Evolutionary conservation across 2,329 filamentous ascomycete genomes (phyloP), one percentile per base, ranked within the genome.

Genomic region (Atkinsonella hypoxylon): DNA sequence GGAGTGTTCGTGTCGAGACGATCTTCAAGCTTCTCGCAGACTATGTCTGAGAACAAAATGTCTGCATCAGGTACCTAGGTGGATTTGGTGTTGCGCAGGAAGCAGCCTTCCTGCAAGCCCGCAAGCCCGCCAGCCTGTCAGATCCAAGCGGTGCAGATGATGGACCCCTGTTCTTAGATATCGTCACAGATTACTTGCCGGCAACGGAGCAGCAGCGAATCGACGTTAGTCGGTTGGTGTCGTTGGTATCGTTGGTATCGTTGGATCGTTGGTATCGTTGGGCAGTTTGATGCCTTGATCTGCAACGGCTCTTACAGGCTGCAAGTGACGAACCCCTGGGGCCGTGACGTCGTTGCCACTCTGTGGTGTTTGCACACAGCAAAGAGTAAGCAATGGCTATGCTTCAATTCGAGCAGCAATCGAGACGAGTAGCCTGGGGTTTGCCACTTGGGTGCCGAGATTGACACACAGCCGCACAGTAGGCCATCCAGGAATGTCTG

Each of bases 301-400:
- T 20, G 39, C n/a, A 38, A 11, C 31, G 39, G 30, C 30, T 36
- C 30, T 43, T 12, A 12, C 17, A 36, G 22, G 17, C 31, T 12
- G 13, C 7, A 18, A 31, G 22, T 18, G 30, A 48, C 39, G 39
- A 42, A 36, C 41, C 48, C 22, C 40, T 44, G 11, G 32, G 17
- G 34, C 34, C 42, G 50, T 51, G 50, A 51, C 46, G 46, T 51
- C 46, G 50, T 46, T 38, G 41, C 22, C 34, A 36, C 46, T 11
- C 42, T 12, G 11, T 34, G 17, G 12, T 46, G 32, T 36, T 12
- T 32, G 12, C 31, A 32, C 12, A 32, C 31, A 32, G 7, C 31
- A 12, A 32, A 7, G 31, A 12, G 31, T n/a, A 32, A 12, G 36
- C 6, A 20, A 20, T 30, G 43, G 26, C 5, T 15, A 22, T 44